These are phyloP conservation scores for Ophiorrhiza pumila DNA, from an alignment of 257 asterid genomes.

Conservation along the genomic window DNA sequence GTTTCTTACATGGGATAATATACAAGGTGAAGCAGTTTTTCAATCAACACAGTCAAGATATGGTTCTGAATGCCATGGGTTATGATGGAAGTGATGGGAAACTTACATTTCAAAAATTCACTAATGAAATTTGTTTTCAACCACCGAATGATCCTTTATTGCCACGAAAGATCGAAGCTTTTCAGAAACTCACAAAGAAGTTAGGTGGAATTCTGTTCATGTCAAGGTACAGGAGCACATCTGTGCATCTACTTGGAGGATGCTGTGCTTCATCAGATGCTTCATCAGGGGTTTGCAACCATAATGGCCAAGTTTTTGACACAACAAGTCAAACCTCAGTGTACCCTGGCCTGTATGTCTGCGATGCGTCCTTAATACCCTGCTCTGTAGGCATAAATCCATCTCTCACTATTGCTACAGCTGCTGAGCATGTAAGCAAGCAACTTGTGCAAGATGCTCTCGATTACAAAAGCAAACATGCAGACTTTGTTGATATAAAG, in stretches of 20 bases:
- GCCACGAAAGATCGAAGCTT: slow-evolving; percentile 37
- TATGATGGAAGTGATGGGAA: slow-evolving; percentile 40
- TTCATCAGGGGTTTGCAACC: slow-evolving; percentile 45
- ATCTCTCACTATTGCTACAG: slow-evolving; percentile 48
- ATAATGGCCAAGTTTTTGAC: slow-evolving; percentile 46
- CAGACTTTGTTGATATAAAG: neutral
- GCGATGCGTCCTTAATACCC: slow-evolving; percentile 55
- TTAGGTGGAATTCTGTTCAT: slow-evolving; percentile 49
- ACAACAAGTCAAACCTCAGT: slow-evolving; percentile 5
- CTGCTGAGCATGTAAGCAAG: slow-evolving; percentile 46
- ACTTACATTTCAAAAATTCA: slow-evolving; percentile 26
- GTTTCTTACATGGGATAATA: slow-evolving; percentile 21
- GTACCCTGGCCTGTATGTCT: slow-evolving; percentile 46
- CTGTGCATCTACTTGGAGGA: slow-evolving; percentile 56
- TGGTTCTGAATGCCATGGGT: slow-evolving; percentile 47
- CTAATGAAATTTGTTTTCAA: slow-evolving; percentile 26
- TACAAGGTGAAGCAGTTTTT: slow-evolving; percentile 26
- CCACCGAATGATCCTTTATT: slow-evolving; percentile 45
- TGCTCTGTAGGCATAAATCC: slow-evolving; percentile 54
- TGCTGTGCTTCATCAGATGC: slow-evolving; percentile 42
- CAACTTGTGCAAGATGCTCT: slow-evolving; percentile 26
- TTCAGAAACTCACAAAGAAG: slow-evolving; percentile 40
- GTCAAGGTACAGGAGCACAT: slow-evolving; percentile 42
- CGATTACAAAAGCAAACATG: slow-evolving; percentile 4
- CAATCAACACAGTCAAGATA: slow-evolving; percentile 24